These are phyloP conservation scores for Chamaecrista fasciculata DNA, from an alignment of 306 rosid genomes.

Conservation along the genomic window DNA sequence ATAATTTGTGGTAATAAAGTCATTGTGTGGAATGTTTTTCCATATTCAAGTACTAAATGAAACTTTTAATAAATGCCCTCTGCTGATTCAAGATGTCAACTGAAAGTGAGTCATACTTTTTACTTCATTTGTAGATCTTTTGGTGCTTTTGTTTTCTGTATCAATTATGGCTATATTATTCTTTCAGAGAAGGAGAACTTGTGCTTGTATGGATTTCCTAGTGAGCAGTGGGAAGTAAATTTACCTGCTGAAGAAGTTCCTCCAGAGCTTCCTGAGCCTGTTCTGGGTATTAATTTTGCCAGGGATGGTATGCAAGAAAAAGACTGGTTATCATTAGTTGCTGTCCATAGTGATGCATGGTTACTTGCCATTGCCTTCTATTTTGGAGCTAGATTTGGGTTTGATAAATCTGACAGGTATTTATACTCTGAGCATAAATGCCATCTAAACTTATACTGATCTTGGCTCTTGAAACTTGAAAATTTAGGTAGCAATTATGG, in stretches of 20 bases:
- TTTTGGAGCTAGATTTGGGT: conserved; percentile 91
- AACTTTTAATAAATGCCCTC: background rate
- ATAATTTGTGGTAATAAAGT: background rate
- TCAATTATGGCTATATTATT: conserved; percentile 18
- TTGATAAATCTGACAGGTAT: conserved; percentile 77
- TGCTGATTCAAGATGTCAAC: conserved; percentile 17
- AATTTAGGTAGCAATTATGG: conserved; percentile 5
- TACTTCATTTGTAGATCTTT: conserved; percentile 21
- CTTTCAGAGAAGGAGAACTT: conserved; percentile 89
- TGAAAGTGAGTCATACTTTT: background rate
- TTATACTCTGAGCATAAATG: background rate
- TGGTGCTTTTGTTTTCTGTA: conserved; percentile 9
- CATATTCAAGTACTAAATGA: background rate
- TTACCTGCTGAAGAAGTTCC: conserved; percentile 98
- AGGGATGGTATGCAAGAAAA: conserved; percentile 92
- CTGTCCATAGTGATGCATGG: conserved; percentile 93
- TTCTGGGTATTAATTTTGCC: conserved; percentile 87
- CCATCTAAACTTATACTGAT: conserved; percentile 20
- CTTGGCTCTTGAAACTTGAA: conserved; percentile 21
- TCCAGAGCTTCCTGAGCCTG: conserved; percentile 94
- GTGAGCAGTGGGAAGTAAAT: conserved; percentile 89
- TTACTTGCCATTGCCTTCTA: conserved; percentile 79
- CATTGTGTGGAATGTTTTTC: background rate
- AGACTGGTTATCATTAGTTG: conserved; percentile 84
- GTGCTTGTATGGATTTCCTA: conserved; percentile 81